These are phyloP conservation scores for Mycocentrospora acerina DNA, from an alignment of 2,329 filamentous ascomycete species.

Conservation along the genomic window DNA sequence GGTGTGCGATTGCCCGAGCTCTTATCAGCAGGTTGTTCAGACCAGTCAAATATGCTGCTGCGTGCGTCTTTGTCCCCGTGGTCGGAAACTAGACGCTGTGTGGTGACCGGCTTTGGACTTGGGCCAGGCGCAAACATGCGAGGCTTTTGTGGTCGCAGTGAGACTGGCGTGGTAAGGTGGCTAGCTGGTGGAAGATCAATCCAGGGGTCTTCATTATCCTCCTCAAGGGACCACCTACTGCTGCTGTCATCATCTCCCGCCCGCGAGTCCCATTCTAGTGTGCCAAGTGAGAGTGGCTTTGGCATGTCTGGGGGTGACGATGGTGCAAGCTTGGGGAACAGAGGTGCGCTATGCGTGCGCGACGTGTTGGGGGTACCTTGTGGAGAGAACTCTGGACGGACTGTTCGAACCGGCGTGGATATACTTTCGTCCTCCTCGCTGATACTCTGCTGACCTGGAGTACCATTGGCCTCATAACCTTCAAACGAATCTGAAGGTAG, in stretches of 20 bases:
- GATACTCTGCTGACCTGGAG: slow-evolving; percentile 46
- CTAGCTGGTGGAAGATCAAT: slow-evolving; percentile 41
- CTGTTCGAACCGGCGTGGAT: slow-evolving; percentile 50
- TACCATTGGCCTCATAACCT: slow-evolving; percentile 35
- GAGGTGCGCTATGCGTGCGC: slow-evolving; percentile 32
- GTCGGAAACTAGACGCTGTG: slow-evolving; percentile 39
- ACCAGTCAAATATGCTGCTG: slow-evolving; percentile 78
- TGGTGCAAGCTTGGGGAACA: slow-evolving; percentile 43
- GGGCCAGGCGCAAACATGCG: slow-evolving; percentile 32
- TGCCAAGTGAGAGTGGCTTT: slow-evolving; percentile 44
- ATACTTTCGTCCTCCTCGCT: slow-evolving; percentile 54
- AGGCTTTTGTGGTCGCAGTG: slow-evolving; percentile 35
- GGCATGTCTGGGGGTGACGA: slow-evolving; percentile 50
- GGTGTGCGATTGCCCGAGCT: slow-evolving; percentile 59
- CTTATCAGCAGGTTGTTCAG: slow-evolving; percentile 66
- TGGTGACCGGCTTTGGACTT: slow-evolving; percentile 42
- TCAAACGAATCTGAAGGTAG: slow-evolving; percentile 50
- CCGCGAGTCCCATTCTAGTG: slow-evolving; percentile 43
- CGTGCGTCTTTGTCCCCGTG: slow-evolving; percentile 47
- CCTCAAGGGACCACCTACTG: slow-evolving; percentile 46
- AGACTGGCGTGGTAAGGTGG: slow-evolving; percentile 34
- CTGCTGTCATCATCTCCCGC: slow-evolving; percentile 42
- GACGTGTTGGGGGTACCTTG: slow-evolving; percentile 39
- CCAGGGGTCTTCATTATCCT: slow-evolving; percentile 41
- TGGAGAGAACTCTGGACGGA: slow-evolving; percentile 40